These are phyloP conservation scores for Tulasnella sp. DNA, from an alignment of 768 basidiomycete species.

Conservation along the genomic window DNA sequence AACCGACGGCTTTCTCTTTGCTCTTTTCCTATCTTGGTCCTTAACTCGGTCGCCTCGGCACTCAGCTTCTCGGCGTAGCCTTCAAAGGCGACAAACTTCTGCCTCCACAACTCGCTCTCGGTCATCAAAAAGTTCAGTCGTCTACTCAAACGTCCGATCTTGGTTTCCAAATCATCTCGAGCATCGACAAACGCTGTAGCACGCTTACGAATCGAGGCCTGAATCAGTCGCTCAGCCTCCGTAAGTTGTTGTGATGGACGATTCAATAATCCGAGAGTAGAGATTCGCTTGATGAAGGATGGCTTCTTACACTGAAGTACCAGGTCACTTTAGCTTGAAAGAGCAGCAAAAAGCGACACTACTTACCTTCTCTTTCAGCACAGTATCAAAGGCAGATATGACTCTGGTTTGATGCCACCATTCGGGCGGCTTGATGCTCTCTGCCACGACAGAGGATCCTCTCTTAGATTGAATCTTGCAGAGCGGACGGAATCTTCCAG, in stretches of 20 bases:
- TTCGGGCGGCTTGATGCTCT: conserved; percentile 76
- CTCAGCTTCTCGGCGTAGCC: conserved; percentile 86
- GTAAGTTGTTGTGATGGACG: conserved; percentile 62
- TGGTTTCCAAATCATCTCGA: conserved; percentile 84
- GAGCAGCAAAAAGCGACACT: not conserved
- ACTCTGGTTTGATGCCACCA: conserved; percentile 94
- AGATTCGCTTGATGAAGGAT: conserved; percentile 72
- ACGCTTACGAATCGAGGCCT: conserved; percentile 78
- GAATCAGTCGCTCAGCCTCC: conserved; percentile 70
- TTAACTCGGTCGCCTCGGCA: conserved; percentile 69
- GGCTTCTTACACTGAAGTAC: conserved; percentile 69
- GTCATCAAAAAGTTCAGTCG: conserved; percentile 87
- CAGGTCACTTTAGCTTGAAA: not conserved
- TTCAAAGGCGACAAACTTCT: conserved; percentile 90
- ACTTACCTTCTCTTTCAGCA: conserved; percentile 69
- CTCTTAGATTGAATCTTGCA: conserved; percentile 83
- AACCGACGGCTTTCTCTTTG: conserved; percentile 79
- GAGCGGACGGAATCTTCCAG: conserved; percentile 77
- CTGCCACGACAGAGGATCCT: conserved; percentile 70
- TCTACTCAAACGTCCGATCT: conserved; percentile 75
- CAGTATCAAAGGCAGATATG: conserved; percentile 78
- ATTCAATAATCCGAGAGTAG: conserved; percentile 48
- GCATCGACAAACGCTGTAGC: conserved; percentile 93
- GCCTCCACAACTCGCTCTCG: conserved; percentile 78
- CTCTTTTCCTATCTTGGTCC: conserved; percentile 81